These are phyloP conservation scores for Debaryomyces subglobosus DNA, from an alignment of 1,139 yeast species.

Conservation along the genomic window DNA sequence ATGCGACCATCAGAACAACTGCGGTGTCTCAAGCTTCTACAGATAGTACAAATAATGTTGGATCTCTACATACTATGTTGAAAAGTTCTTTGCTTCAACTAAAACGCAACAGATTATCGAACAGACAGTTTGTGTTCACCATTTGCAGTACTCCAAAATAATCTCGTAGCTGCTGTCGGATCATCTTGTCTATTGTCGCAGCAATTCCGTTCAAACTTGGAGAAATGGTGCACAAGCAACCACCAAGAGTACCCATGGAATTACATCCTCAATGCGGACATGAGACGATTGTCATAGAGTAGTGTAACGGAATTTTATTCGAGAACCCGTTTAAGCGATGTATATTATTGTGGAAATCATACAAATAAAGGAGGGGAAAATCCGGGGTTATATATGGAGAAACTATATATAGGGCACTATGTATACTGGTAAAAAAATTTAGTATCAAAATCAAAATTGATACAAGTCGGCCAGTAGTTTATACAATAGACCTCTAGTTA, in stretches of 20 bases:
- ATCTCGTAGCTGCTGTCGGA: background rate
- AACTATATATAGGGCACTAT: background rate
- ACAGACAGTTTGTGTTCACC: background rate
- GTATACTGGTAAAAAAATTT: background rate
- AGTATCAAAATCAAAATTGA: background rate
- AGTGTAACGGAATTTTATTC: background rate
- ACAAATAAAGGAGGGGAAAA: conserved; percentile 4
- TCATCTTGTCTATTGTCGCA: background rate
- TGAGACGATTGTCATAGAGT: background rate
- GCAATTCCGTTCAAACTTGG: background rate
- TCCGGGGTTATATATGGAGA: conserved; percentile 6
- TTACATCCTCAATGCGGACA: background rate
- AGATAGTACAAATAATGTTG: background rate
- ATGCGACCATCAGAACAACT: background rate
- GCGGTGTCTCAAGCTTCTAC: background rate
- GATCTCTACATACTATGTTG: background rate
- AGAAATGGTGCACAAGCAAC: background rate
- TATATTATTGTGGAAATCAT: background rate
- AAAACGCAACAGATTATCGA: background rate
- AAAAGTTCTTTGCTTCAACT: background rate
- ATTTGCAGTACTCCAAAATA: background rate
- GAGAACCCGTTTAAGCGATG: background rate
- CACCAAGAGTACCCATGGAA: conserved; percentile 1
- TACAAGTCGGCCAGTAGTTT: background rate
- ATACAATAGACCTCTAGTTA: background rate